Evolutionary conservation across 345 rosid genomes (phyloP), one percentile per base, ranked within the genome.

Genomic region (Trapa bicornis): DNA sequence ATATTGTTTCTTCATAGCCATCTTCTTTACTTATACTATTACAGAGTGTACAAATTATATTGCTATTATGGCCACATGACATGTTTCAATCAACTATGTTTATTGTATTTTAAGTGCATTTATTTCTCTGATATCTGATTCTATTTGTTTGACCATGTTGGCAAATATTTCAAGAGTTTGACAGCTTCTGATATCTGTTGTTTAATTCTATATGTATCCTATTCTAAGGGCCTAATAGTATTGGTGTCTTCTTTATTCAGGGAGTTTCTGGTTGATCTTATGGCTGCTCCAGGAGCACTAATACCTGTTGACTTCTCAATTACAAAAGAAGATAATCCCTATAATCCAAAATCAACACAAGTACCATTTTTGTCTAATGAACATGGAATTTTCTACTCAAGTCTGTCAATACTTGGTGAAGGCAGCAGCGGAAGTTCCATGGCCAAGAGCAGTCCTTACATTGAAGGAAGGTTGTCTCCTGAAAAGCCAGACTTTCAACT

Each of bases 231-330:
- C 67, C 47, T 65, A n/a, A 43, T 37, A 67, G 53, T 22, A 22
- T 41, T 37, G 11, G 71, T 47, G 70, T 43, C 72, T 73, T 72
- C 61, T 77, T 67, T 57, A 64, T 82, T 71, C 88, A 95, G 99
- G 83, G 99, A 95, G 82, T 89, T 83, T 89, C 84, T 95, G 86
- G 96, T 95, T 72, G 99, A 95, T 85, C 97, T 95, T 77, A 95
- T 95, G 99, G 96, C 97, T 72, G 99, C 89, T 78, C 96, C 99
- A 41, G 99, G 99, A 77, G 89, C 97, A 35, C 94, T 95, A 73
- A 86, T 95, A 80, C 99, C 99, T 62, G 94, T 96, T 81, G 99
- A 95, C 75, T 67, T 85, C 79, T 78, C 82, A 7, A 84, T 81
- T 79, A 75, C 77, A 71, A 89, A 73, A 76, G 92, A 89, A 47